phyloP scores from a whole-genome alignment of 176 grass and related monocot species.

The Oryza meyeriana region DNA sequence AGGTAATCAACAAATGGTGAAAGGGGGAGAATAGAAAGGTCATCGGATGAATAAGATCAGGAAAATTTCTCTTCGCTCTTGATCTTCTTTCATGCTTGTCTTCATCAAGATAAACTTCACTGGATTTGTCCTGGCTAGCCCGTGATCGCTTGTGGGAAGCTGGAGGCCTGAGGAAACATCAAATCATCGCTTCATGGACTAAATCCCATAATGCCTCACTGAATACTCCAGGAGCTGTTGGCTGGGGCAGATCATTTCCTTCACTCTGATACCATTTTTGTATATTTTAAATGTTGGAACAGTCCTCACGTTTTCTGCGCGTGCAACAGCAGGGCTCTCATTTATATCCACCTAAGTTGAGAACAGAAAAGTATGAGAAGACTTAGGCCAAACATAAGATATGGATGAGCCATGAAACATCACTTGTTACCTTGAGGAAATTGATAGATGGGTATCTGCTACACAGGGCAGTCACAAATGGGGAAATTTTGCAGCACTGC shows the following conservation, averaged over 20 bases:
- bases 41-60: constrained; percentile 16
- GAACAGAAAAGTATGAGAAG: constrained; percentile 16
- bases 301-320: constrained; percentile 77
- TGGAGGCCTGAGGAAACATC: constrained; percentile 15
- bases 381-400: not conserved
- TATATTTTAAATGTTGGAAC: constrained; percentile 94
- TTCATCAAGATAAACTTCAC: constrained; percentile 26
- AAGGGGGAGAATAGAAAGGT: not conserved
- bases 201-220: constrained; percentile 78
- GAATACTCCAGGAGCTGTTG: constrained; percentile 90
- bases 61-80: constrained; percentile 23
- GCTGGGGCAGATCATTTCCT: constrained; percentile 90
- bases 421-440: constrained; percentile 79
- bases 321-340: constrained; percentile 58
- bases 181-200: constrained; percentile 40
- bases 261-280: constrained; percentile 82
- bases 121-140: constrained; percentile 27
- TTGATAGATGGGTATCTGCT: constrained; percentile 82
- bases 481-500: constrained; percentile 72
- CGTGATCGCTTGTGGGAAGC: constrained; percentile 22
- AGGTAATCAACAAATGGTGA: constrained; percentile 48
- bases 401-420: not conserved
- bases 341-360: constrained; percentile 73
- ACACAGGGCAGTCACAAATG: constrained; percentile 69
- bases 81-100: constrained; percentile 32